Evolutionary conservation across 2,329 filamentous ascomycete species (phyloP).

Genomic region (Arthroderma sp.): DNA sequence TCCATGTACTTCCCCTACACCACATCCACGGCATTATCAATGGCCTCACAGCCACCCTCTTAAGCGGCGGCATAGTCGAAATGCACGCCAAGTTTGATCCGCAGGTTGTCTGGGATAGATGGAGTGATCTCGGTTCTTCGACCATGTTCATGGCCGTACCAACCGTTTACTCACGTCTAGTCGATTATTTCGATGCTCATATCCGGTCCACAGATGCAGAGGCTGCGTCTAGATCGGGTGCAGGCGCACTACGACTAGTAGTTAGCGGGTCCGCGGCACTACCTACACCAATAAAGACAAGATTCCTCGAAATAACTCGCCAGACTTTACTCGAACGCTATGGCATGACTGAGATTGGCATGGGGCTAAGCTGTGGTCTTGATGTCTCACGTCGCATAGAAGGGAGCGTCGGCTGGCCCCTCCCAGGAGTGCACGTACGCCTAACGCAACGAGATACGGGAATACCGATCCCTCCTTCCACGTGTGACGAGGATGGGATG

Average conservation of each 20-base stretch:
- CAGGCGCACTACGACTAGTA: constrained; percentile 27
- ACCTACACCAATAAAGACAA: constrained; percentile 31
- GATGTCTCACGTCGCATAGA: constrained; percentile 32
- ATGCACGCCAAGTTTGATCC: constrained; percentile 38
- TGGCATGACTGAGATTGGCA: constrained; percentile 42
- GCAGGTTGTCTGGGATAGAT: constrained; percentile 37
- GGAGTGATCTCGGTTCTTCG: constrained; percentile 30
- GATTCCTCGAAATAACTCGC: constrained; percentile 31
- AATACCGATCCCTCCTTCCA: constrained; percentile 18
- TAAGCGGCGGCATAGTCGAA: constrained; percentile 38
- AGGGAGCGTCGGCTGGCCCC: constrained; percentile 39
- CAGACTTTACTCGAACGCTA: constrained; percentile 38
- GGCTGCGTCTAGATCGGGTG: constrained; percentile 22
- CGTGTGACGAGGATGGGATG: constrained; percentile 30
- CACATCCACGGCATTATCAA: constrained; percentile 43
- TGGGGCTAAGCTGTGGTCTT: constrained; percentile 36
- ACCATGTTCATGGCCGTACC: constrained; percentile 42
- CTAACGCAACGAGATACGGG: constrained; percentile 33
- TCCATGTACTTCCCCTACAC: constrained; percentile 41
- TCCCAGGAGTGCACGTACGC: constrained; percentile 38
- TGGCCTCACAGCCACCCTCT: constrained; percentile 37
- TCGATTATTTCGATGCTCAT: constrained; percentile 34
- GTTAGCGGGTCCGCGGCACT: constrained; percentile 35
- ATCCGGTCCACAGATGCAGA: constrained; percentile 28
- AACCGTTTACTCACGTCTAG: constrained; percentile 40